phyloP scores from a whole-genome alignment of 176 grass and related monocot species.

The Tillandsia fasciculata region DNA sequence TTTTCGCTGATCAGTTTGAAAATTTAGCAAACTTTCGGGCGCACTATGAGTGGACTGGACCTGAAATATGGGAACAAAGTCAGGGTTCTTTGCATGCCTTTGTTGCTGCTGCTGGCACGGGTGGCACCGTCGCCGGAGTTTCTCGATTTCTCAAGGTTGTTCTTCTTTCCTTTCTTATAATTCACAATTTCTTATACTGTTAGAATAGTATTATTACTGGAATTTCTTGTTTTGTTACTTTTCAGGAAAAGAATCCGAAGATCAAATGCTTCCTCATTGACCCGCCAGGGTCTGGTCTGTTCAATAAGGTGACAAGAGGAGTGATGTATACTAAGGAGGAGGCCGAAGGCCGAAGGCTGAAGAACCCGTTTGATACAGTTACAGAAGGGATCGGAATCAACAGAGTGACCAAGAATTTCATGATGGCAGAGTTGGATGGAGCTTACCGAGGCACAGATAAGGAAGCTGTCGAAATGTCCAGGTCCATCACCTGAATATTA shows the following conservation, averaged over 20 bases:
- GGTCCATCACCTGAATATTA: slow-evolving; percentile 27
- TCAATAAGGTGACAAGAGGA: slow-evolving; percentile 92
- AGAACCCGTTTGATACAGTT: slow-evolving; percentile 92
- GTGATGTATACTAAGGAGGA: slow-evolving; percentile 98
- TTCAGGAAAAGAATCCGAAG: slow-evolving; percentile 66
- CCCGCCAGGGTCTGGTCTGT: slow-evolving; percentile 81
- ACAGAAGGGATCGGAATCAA: slow-evolving; percentile 99
- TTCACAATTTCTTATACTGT: slow-evolving; percentile 13
- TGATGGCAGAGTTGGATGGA: slow-evolving; percentile 85
- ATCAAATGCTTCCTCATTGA: slow-evolving; percentile 92
- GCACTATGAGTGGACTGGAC: slow-evolving; percentile 93
- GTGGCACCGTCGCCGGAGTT: slow-evolving; percentile 83
- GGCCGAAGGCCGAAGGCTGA: slow-evolving; percentile 83
- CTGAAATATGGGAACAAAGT: slow-evolving; percentile 91
- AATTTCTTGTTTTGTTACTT: slow-evolving; percentile 15
- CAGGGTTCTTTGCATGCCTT: slow-evolving; percentile 62
- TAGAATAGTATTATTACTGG: slow-evolving; percentile 6
- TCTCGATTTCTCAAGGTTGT: slow-evolving; percentile 84
- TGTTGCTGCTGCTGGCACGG: slow-evolving; percentile 79
- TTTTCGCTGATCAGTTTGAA: slow-evolving; percentile 97
- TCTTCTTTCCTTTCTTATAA: slow-evolving; percentile 24
- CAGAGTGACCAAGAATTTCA: slow-evolving; percentile 82
- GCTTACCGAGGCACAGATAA: slow-evolving; percentile 72
- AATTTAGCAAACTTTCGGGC: slow-evolving; percentile 84
- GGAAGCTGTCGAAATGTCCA: slow-evolving; percentile 97